Evolutionary conservation across 2,329 filamentous ascomycete species (phyloP), one percentile per base, ranked within the genome.

Genomic region (Alternaria ventricosa): DNA sequence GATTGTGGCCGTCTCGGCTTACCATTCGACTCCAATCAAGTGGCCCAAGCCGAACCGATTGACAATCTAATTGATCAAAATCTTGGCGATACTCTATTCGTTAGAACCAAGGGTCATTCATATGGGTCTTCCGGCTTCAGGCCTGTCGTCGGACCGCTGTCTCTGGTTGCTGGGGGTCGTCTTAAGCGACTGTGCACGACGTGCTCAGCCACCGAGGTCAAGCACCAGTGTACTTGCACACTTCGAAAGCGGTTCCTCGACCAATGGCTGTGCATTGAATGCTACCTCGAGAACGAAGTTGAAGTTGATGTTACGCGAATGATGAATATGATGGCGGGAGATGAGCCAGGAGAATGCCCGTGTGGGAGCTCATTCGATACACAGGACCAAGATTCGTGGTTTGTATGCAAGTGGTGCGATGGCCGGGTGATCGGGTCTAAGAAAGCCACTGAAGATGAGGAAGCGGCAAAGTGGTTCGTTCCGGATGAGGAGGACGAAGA

Each of bases 231-330:
- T 27, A 61, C 65, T 5, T 73, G 71, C 44, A 73, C 66, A 15
- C 33, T 73, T 6, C 60, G 64, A 18, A 59, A 61, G n/a, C 66
- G 55, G 5, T 68, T 71, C n/a, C 57, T 73, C 5, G 66, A 67
- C 8, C 65, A 63, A n/a, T 73, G 71, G 69, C 27, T 65, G 3
- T 73, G 71, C 23, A n/a, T 69, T 1, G 41, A 41, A n/a, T 73
- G 69, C 41, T 66, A 65, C 33, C 25, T 49, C 7, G n/a, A 55
- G 4, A 60, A 67, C 10, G 18, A 55, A 9, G 7, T 5, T 7
- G 15, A 12, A 0, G 23, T 41, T 12, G 45, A 28, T 46, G 2
- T 6, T 57, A 3, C 12, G 8, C 3, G 20, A 22, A 53, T 4
- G 7, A 10, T 12, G 10, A 15, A 12, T 22, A 56, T 6, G 33